phyloP scores from a whole-genome alignment of 345 rosid species.

The Arabis hirsuta region DNA sequence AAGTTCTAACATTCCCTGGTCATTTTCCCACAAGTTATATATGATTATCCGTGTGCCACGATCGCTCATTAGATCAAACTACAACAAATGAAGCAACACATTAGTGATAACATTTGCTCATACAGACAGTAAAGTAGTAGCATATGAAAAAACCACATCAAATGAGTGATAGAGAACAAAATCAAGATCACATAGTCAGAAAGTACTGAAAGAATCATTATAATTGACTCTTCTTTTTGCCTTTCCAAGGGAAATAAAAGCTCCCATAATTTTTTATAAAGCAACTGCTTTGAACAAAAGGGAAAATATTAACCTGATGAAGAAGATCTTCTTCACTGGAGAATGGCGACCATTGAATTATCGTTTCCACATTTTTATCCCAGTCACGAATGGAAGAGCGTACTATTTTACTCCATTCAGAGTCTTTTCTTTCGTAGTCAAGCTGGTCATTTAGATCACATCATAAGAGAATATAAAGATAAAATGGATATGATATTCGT shows the following conservation, averaged over 20 bases:
- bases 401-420: constrained; percentile 61
- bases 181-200: constrained; percentile 7
- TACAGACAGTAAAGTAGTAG: neutral
- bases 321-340: constrained; percentile 76
- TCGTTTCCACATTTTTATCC: constrained; percentile 68
- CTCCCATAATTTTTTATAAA: neutral
- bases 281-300: too few species aligned
- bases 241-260: neutral
- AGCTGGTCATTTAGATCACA: constrained; percentile 57
- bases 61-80: constrained; percentile 77
- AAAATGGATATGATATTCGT: neutral
- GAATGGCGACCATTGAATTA: constrained; percentile 85
- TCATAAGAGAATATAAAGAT: constrained; percentile 15
- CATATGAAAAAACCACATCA: neutral
- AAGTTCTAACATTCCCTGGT: constrained; percentile 78
- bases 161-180: constrained; percentile 15
- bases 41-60: constrained; percentile 84
- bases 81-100: constrained; percentile 34
- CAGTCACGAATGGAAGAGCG: constrained; percentile 66
- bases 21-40: constrained; percentile 97
- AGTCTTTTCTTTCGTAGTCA: constrained; percentile 65
- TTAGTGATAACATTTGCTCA: constrained; percentile 6
- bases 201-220: constrained; percentile 6
- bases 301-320: constrained; percentile 59
- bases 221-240: neutral